Conservation (phyloP, 306 rosid species). For the Pterocarpus macrocarpus region DNA sequence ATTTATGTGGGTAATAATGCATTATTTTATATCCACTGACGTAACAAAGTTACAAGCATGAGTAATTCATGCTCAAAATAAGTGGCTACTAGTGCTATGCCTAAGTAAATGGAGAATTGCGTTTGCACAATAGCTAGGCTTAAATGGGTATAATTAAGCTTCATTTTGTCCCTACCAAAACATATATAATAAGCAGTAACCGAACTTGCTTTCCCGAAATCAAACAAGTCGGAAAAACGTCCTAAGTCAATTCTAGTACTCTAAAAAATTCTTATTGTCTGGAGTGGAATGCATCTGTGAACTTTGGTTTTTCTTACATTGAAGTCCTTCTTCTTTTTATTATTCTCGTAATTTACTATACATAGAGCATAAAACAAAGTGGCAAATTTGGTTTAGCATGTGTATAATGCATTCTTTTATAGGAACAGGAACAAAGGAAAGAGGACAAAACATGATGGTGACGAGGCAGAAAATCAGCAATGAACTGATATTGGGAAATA, state of each 20-base stretch:
- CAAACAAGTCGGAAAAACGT: neutral
- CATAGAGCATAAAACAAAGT: neutral
- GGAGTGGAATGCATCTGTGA: constrained; percentile 1
- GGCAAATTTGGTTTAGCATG: neutral
- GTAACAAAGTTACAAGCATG: neutral
- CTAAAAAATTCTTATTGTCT: neutral
- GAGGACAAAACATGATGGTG: neutral
- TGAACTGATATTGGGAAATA: neutral
- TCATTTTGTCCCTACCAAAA: neutral
- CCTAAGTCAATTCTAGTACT: neutral
- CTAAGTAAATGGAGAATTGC: constrained; percentile 23
- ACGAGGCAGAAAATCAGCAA: neutral
- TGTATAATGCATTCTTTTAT: neutral
- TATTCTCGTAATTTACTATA: neutral
- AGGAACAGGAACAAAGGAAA: neutral
- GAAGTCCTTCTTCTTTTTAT: neutral
- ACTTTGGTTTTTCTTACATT: constrained; percentile 16
- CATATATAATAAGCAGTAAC: neutral
- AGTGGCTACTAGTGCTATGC: constrained; percentile 5
- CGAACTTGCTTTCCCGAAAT: neutral
- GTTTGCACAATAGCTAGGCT: neutral
- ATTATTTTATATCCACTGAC: constrained; percentile 31
- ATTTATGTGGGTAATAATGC: neutral
- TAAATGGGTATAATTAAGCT: constrained; percentile 4
- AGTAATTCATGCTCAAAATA: constrained; percentile 19